Base-by-base conservation (phyloP, 2,329 filamentous ascomycete genomes). In the Neofusicoccum cordaticola region DNA sequence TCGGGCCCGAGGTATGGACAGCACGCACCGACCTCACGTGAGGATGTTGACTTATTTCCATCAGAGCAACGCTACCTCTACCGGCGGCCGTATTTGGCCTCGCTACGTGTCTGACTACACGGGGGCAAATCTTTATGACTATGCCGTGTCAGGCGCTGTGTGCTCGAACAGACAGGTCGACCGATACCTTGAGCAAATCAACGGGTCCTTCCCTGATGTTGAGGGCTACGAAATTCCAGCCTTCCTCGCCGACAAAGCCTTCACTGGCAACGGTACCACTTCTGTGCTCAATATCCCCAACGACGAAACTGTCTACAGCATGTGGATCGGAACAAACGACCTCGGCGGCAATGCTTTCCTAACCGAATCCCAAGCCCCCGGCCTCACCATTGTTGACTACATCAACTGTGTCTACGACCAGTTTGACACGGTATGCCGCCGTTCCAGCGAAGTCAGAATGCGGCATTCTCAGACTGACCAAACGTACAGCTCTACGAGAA, bases 321-420 rank as follows among this genome's bases (percentile, higher is more conserved):
- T 93, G 58, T 93, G 89, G 89, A 92, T 93, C 70, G 91, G 91
- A 2, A 93, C 90, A 27, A 94, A 94, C 72, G 91, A 95, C 71
- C 79, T 94, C 9, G 90, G 90, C 22, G 82, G 80, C 64, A 76
- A 82, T 60, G 88, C 84, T 8, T 89, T 93, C 71, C 74, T 93
- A 37, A 86, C 83, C 4, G 88, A 92, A 71, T 82, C 81, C 27
- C 88, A 92, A 72, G 75, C 83, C 4, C 69, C 78, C 0, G 84
- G 83, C 12, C 87, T 86, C 27, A 88, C 85, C 1, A 82, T 93
- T 5, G 79, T 82, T 1, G 83, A 88, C 71, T 92, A 88, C 71
- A 82, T 87, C 2, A 84, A 88, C 67, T 93, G 90, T 72, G 80
- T 92, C 1, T 92, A 88, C 79, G 27, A 35, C 2, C 63, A 64